Evolutionary conservation across 2,329 filamentous ascomycete genomes (phyloP).

Genomic region (Fusarium albosuccineum): DNA sequence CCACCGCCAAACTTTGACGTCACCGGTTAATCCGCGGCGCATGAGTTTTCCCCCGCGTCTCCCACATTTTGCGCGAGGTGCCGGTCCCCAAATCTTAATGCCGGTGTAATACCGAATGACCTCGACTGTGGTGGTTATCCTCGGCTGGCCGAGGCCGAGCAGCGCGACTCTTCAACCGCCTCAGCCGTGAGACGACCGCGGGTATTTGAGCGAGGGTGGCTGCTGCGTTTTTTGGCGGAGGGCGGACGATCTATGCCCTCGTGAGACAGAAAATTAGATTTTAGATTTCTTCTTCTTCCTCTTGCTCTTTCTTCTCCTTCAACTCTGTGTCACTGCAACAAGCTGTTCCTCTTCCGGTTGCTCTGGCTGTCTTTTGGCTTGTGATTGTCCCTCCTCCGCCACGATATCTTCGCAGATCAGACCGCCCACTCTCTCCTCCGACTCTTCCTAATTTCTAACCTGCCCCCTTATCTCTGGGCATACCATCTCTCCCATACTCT

Average conservation of each 20-base stretch:
- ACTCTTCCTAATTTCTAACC: slow-evolving; percentile 1
- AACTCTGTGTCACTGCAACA: not conserved
- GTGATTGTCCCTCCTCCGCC: slow-evolving; percentile 36
- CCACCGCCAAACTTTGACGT: slow-evolving; percentile 37
- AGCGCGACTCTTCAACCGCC: slow-evolving; percentile 35
- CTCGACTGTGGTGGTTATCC: slow-evolving; percentile 42
- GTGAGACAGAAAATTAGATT: not conserved
- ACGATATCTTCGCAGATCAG: not conserved
- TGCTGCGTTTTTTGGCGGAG: not conserved
- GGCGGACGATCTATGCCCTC: slow-evolving; percentile 18
- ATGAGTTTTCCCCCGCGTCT: slow-evolving; percentile 13
- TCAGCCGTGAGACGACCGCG: slow-evolving; percentile 24
- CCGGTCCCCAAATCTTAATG: slow-evolving; percentile 26
- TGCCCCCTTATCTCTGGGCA: not conserved
- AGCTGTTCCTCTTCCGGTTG: slow-evolving; percentile 10
- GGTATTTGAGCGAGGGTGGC: slow-evolving; percentile 14
- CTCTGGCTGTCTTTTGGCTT: slow-evolving; percentile 23
- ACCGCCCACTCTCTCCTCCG: not conserved
- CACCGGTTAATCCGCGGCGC: slow-evolving; percentile 47
- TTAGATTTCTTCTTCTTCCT: slow-evolving; percentile 11
- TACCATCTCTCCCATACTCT: slow-evolving; percentile 2
- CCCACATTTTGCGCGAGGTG: slow-evolving; percentile 20
- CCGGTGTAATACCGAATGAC: slow-evolving; percentile 38
- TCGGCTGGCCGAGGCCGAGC: slow-evolving; percentile 42
- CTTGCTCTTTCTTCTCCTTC: not conserved